Percentiles rank a stretch among this genome's conserved stretches.
phyloP scores from a whole-genome alignment of 257 asterid genomes.

The Solanum boliviense region DNA sequence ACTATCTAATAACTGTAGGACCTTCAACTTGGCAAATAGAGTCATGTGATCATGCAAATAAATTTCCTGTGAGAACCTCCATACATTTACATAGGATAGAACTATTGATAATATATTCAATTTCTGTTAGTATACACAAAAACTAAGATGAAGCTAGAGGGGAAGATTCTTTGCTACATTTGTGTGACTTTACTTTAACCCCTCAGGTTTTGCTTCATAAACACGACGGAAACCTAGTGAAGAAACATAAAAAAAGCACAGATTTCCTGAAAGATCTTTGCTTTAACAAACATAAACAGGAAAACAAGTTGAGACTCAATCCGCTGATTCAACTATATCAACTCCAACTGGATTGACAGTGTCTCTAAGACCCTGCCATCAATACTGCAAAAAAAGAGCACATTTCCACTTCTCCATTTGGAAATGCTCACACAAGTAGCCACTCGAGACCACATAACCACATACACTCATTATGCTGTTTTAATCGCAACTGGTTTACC shows the following conservation, averaged over 20 bases:
- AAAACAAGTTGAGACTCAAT: not conserved
- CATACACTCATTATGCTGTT: constrained; percentile 8
- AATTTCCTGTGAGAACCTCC: not conserved
- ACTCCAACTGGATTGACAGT: not conserved
- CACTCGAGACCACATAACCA: not conserved
- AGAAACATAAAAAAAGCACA: not conserved
- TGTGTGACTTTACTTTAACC: not conserved
- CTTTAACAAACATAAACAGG: not conserved
- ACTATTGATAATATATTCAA: not conserved
- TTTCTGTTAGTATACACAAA: not conserved
- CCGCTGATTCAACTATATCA: not conserved
- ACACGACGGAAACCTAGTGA: not conserved
- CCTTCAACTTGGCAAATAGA: too few relatives aligned
- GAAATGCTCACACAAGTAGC: not conserved
- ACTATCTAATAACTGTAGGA: too few relatives aligned
- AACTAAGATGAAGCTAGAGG: not conserved
- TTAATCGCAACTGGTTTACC: constrained; percentile 57
- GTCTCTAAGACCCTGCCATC: not conserved
- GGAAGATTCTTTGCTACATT: not conserved
- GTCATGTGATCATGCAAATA: not conserved
- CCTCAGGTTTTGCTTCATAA: not conserved
- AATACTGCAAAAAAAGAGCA: not conserved
- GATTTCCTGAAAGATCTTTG: not conserved
- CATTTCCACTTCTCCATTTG: not conserved
- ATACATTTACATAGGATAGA: not conserved